Base-by-base conservation (phyloP, 2,329 filamentous ascomycete genomes). In the Tolypocladium ophioglossoides region DNA sequence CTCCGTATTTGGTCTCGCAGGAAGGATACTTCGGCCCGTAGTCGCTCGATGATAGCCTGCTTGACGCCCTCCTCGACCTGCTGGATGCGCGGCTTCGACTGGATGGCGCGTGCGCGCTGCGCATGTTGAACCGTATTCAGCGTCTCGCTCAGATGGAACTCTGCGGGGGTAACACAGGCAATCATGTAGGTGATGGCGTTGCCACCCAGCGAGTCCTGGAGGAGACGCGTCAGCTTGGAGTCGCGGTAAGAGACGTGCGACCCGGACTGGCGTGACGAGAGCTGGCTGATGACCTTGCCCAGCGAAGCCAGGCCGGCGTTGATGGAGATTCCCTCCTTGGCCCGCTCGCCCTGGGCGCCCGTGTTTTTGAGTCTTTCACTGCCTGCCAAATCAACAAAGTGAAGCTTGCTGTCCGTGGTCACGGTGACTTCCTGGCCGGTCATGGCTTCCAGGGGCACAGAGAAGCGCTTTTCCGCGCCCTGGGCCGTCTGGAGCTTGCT, bases 171-270 rank as follows among this genome's bases (percentile, higher is more conserved):
- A 34, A 99, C 91, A 72, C 94, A 99, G 10, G 94, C 94, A 72
- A 99, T 94, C 94, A 99, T 97, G 73, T 97, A 99, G 0, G 94
- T 99, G 67, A 96, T 95, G 38, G 94, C 94, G 67, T 95, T 97
- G 5, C 94, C 94, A 55, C 94, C 94, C 6, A 99, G 78, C 0
- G 94, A 99, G 71, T 99, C 94, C 75, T 99, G 94, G 20, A 99
- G 81, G 27, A 99, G 78, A 56, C 94, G 86, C 12, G 94, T 99
- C 62, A 99, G 83, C 68, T 91, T 91, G n/a, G 94, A 97, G 72
- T 99, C 94, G 59, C 94, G 89, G 69, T 99, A 99, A 2, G 94
- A 99, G 55, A 99, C 91, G 71, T 97, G 91, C 5, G 90, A 86
- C 50, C 90, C 91, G 47, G 87, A 75, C 60, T 91, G 85, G 56